These are phyloP conservation scores for Murraya paniculata DNA, from an alignment of 345 rosid genomes.

Conservation along the genomic window DNA sequence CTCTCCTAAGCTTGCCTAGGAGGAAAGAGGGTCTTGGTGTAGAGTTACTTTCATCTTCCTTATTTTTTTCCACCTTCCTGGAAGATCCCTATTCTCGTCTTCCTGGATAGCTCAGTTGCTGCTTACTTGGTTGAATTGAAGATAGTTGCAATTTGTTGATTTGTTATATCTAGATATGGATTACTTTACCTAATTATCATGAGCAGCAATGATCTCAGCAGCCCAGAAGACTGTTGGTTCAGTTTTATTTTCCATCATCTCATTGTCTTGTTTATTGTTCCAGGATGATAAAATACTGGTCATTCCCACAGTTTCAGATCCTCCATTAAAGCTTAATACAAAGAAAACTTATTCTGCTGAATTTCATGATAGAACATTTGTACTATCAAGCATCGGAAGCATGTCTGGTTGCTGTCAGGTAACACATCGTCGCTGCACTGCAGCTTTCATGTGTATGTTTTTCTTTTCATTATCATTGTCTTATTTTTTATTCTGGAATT, in stretches of 20 bases:
- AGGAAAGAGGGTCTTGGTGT: neutral
- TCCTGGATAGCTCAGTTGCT: neutral
- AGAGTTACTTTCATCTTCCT: neutral
- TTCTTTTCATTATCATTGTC: neutral
- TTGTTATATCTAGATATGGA: neutral
- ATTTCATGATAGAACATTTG: slow-evolving; percentile 55
- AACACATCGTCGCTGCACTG: slow-evolving; percentile 8
- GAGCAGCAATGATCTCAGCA: neutral
- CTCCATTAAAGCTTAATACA: slow-evolving; percentile 57
- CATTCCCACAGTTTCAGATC: slow-evolving; percentile 77
- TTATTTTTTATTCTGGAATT: slow-evolving; percentile 7
- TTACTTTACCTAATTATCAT: neutral
- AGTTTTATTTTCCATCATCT: neutral
- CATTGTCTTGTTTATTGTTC: neutral
- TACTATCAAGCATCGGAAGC: slow-evolving; percentile 72
- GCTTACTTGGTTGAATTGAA: neutral
- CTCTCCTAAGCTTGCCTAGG: neutral
- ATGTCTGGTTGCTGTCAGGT: slow-evolving; percentile 98
- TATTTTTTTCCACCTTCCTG: neutral
- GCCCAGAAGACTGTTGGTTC: neutral
- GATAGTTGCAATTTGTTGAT: neutral
- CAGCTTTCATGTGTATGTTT: slow-evolving; percentile 11
- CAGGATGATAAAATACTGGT: slow-evolving; percentile 83
- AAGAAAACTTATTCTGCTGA: slow-evolving; percentile 53
- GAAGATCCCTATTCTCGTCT: neutral